These are phyloP conservation scores for Canna indica DNA, from an alignment of 176 grass and related monocot genomes.

Conservation along the genomic window DNA sequence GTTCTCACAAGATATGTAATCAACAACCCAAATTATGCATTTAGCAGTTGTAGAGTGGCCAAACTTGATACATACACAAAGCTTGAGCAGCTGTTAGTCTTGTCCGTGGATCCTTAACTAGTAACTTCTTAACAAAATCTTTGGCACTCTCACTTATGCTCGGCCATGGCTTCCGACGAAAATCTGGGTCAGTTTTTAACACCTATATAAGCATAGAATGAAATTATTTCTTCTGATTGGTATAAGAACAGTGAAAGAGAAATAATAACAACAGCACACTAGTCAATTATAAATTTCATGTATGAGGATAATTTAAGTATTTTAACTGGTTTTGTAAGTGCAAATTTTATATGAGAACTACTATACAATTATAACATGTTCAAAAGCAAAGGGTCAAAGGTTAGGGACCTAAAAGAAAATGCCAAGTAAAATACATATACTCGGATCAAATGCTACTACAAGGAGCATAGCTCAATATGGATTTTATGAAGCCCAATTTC, in stretches of 20 bases:
- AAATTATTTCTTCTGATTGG: background rate
- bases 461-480: background rate
- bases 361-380: background rate
- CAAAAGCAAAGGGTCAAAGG: background rate
- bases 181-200: conserved; percentile 86
- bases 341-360: background rate
- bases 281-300: background rate
- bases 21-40: background rate
- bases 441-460: background rate
- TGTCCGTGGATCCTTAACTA: conserved; percentile 86
- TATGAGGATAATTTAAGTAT: background rate
- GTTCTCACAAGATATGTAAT: background rate
- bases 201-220: conserved; percentile 44
- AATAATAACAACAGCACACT: background rate
- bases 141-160: conserved; percentile 79
- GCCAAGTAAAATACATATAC: background rate
- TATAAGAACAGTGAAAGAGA: background rate
- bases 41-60: conserved; percentile 1
- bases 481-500: background rate
- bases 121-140: conserved; percentile 95
- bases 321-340: background rate
- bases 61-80: conserved; percentile 58
- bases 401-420: background rate
- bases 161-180: conserved; percentile 82
- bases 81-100: conserved; percentile 95